phyloP scores from a whole-genome alignment of 768 basidiomycete species.

The Tricholoma terreum region DNA sequence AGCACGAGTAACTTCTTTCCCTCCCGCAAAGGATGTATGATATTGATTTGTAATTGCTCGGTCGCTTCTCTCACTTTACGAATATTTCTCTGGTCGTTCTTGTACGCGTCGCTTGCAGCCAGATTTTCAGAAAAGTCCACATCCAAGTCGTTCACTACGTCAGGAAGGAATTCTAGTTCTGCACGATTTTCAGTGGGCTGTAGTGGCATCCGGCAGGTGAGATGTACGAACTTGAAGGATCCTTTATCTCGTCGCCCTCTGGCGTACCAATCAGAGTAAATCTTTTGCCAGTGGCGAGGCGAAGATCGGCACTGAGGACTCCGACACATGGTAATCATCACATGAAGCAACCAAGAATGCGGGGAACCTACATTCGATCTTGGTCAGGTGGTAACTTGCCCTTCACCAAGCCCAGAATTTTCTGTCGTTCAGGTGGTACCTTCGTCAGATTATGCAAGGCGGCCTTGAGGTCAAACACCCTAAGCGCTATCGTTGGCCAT shows the following conservation, averaged over 20 bases:
- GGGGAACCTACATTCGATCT: constrained; percentile 51
- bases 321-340: not conserved
- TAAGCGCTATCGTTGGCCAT: constrained; percentile 26
- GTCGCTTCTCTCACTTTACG: constrained; percentile 77
- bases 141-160: constrained; percentile 79
- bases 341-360: not conserved
- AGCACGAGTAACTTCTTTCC: constrained; percentile 83
- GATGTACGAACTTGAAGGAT: constrained; percentile 53
- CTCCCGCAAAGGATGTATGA: constrained; percentile 73
- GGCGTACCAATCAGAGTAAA: constrained; percentile 88
- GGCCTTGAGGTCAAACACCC: constrained; percentile 79
- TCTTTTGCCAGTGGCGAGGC: constrained; percentile 59
- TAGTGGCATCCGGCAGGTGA: not conserved
- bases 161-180: constrained; percentile 67
- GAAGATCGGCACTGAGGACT: constrained; percentile 52
- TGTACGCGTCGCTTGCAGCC: constrained; percentile 54
- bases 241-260: constrained; percentile 81
- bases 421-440: constrained; percentile 83
- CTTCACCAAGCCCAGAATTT: constrained; percentile 82
- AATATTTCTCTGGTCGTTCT: constrained; percentile 76
- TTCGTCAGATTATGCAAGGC: constrained; percentile 64
- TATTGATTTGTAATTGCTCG: constrained; percentile 56
- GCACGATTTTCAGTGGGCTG: not conserved
- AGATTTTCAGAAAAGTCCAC: constrained; percentile 69
- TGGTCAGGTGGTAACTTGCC: constrained; percentile 80